phyloP scores from a whole-genome alignment of 2,329 filamentous ascomycete species.

The Colletotrichum tanaceti region DNA sequence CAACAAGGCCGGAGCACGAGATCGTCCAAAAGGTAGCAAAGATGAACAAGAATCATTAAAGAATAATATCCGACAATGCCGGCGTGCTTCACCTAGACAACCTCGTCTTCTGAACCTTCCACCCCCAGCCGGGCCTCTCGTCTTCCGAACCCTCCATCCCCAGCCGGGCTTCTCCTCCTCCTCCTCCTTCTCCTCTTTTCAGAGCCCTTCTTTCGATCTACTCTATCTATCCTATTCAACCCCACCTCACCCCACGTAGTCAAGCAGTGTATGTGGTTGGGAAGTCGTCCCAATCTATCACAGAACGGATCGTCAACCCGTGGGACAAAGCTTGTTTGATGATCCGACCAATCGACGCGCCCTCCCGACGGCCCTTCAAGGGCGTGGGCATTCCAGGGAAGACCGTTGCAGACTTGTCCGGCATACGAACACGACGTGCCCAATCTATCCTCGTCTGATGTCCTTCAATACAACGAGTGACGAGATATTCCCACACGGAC shows the following conservation, averaged over 20 bases:
- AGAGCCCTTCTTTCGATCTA: neutral
- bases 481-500: neutral
- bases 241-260: neutral
- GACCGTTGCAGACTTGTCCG: neutral
- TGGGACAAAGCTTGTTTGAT: neutral
- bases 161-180: neutral
- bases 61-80: conserved; percentile 27
- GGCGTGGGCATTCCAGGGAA: neutral
- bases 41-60: no score
- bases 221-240: neutral
- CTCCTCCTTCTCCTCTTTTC: neutral
- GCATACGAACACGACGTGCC: neutral
- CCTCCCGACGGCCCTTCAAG: neutral
- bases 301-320: neutral
- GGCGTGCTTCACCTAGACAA: conserved; percentile 29
- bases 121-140: neutral
- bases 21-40: neutral
- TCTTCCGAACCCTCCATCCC: neutral
- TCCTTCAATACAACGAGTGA: conserved; percentile 16
- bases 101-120: conserved; percentile 20
- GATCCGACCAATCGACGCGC: conserved; percentile 2
- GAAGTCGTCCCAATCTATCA: neutral
- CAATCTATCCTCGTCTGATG: conserved; percentile 8
- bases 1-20: neutral
- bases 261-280: neutral